These are phyloP conservation scores for Grosmannia serpens DNA, from an alignment of 2,329 filamentous ascomycete species.

Conservation along the genomic window DNA sequence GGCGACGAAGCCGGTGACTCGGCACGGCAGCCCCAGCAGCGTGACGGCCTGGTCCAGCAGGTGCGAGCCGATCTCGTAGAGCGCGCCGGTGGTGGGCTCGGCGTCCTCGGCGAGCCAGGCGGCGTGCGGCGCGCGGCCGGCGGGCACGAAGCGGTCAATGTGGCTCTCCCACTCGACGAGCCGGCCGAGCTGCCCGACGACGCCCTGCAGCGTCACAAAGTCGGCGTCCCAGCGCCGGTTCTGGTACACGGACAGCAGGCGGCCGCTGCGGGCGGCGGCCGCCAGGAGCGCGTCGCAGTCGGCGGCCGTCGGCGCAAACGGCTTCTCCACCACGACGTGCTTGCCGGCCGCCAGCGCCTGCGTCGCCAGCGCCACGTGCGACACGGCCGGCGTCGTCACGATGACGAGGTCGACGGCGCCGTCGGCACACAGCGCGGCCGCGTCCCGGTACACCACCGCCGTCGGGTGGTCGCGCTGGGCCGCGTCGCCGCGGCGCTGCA, in stretches of 20 bases:
- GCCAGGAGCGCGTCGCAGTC: conserved; percentile 54
- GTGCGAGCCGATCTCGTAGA: conserved; percentile 66
- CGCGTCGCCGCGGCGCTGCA: conserved; percentile 59
- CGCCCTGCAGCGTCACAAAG: conserved; percentile 56
- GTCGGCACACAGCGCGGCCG: conserved; percentile 54
- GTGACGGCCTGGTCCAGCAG: conserved; percentile 61
- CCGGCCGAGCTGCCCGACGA: conserved; percentile 54
- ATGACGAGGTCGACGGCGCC: conserved; percentile 55
- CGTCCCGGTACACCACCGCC: conserved; percentile 51
- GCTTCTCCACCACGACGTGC: conserved; percentile 74
- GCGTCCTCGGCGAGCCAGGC: conserved; percentile 40
- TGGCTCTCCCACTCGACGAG: conserved; percentile 69
- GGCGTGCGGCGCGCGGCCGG: conserved; percentile 53
- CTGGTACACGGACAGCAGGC: conserved; percentile 58
- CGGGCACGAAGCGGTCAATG: conserved; percentile 63
- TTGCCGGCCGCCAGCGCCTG: conserved; percentile 58
- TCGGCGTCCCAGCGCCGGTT: conserved; percentile 71
- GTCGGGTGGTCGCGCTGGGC: conserved; percentile 57
- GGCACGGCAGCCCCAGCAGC: conserved; percentile 38
- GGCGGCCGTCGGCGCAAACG: conserved; percentile 60
- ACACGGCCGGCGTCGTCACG: conserved; percentile 59
- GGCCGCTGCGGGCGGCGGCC: conserved; percentile 37
- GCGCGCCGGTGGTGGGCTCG: conserved; percentile 43
- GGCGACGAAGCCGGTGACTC: conserved; percentile 56
- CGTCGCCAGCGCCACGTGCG: conserved; percentile 56